Base-by-base conservation (phyloP, 78 protist genomes). In the Emiliania huxleyi region DNA sequence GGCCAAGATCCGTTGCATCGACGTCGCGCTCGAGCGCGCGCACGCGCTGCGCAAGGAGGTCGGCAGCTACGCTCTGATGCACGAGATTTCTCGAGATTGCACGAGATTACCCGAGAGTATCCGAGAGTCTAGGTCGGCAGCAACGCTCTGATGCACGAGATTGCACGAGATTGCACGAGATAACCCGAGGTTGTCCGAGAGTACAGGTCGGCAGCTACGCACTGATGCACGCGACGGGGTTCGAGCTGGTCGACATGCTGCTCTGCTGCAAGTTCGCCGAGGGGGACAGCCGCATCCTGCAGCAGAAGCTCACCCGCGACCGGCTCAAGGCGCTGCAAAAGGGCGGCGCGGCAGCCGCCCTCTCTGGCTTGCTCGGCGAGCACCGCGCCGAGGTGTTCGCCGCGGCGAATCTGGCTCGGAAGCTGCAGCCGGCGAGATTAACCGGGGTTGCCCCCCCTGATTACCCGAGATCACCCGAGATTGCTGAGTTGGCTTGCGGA, bases 171-270 rank as follows among this genome's bases (percentile, higher is more conserved):
- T n/a, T n/a, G n/a, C n/a, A n/a, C n/a, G n/a, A n/a, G n/a, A n/a
- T n/a, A n/a, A n/a, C n/a, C n/a, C n/a, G n/a, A n/a, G n/a, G n/a
- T n/a, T n/a, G n/a, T n/a, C n/a, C n/a, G n/a, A n/a, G n/a, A n/a
- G n/a, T n/a, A n/a, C n/a, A n/a, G n/a, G n/a, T n/a, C n/a, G 95
- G 95, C 42, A 35, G 69, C 37, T 94, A 94, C 89, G 95, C 95
- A 62, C 87, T 94, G 90, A 94, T 94, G 95, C 73, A 37, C 33
- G 90, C 35, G 40, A 37, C 95, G 2, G 95, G 95, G 45, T 94
- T 94, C 90, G 95, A 26, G 44, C 91, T 69, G 38, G 37, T 35
- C 45, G 95, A 94, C 83, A 87, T 94, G 48, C 91, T 94, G 48
- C 0, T 0, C 85, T 81, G 91, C 91, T 93, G 93, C 85, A 90